Evolutionary conservation across 768 basidiomycete species (phyloP), one percentile per base, ranked within the genome.

Genomic region (Boletales sp.): DNA sequence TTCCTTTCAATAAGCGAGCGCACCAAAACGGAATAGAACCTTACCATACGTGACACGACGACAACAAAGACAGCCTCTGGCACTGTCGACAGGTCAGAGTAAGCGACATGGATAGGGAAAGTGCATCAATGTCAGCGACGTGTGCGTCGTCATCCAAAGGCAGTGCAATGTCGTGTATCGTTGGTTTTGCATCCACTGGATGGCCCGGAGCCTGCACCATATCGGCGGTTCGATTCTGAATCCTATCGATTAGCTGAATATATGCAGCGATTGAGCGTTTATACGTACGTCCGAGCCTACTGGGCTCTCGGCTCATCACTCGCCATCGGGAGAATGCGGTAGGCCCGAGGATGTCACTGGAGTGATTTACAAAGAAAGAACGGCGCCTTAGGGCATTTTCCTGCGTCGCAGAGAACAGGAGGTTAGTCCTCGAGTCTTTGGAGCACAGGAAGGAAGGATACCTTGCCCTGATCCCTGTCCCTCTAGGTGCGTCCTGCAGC

Each of bases 401-500:
- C 41, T 52, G 24, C 13, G 42, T 47, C 11, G 38, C 24, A 15
- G 32, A 40, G 50, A 32, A 32, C n/a, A 32, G 38, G 29, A 38
- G n/a, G 40, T 56, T 37, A 66, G 55, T 17, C 8, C 15, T 48
- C 40, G 43, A 24, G 41, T 32, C 39, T 34, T 50, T 52, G 4
- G 48, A 50, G 41, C 32, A 34, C 35, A 45, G 40, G 45, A 50
- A 12, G 51, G 54, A 45, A 42, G 34, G 57, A 52, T 53, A 66
- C 65, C 48, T 52, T 55, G 58, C 57, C 55, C 65, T 59, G 52
- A 57, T 68, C 57, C 62, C 50, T 35, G 53, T 45, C 43, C 40
- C 27, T 47, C 40, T 47, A 15, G 36, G 4, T 36, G 31, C 37
- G 21, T 47, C 40, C 36, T 41, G 38, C 8, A 30, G 36, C 24